These are phyloP conservation scores for Verticillium isaacii DNA, from an alignment of 2,329 filamentous ascomycete genomes.

Conservation along the genomic window DNA sequence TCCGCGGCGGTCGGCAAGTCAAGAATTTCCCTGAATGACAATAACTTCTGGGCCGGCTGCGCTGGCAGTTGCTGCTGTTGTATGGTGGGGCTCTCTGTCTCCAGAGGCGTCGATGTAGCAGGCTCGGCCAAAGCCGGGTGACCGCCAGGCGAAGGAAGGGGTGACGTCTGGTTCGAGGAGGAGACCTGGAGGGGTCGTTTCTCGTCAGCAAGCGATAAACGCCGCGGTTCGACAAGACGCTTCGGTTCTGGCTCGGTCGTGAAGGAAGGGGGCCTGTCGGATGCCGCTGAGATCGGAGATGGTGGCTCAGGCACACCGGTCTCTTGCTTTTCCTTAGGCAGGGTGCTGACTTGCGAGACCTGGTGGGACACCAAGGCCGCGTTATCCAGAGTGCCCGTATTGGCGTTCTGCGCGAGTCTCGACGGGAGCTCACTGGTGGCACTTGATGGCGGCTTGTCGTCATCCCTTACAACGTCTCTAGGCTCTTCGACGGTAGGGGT, in stretches of 20 bases:
- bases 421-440: background rate
- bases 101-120: background rate
- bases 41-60: constrained; percentile 30
- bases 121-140: constrained; percentile 25
- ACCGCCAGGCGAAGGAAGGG: constrained; percentile 30
- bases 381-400: background rate
- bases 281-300: constrained; percentile 36
- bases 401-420: background rate
- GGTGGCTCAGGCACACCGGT: constrained; percentile 29
- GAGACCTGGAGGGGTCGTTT: constrained; percentile 23
- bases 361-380: constrained; percentile 22
- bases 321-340: constrained; percentile 17
- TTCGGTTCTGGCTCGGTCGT: background rate
- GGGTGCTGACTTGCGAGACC: constrained; percentile 30
- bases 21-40: constrained; percentile 73
- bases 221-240: constrained; percentile 15
- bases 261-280: constrained; percentile 21
- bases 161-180: constrained; percentile 27
- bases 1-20: constrained; percentile 60
- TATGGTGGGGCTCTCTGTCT: constrained; percentile 12
- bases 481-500: background rate
- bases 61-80: constrained; percentile 5
- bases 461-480: background rate
- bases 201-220: constrained; percentile 39
- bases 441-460: background rate